Evolutionary conservation across 805 yeast genomes (phyloP).

Genomic region (Lachancea kluyveri): DNA sequence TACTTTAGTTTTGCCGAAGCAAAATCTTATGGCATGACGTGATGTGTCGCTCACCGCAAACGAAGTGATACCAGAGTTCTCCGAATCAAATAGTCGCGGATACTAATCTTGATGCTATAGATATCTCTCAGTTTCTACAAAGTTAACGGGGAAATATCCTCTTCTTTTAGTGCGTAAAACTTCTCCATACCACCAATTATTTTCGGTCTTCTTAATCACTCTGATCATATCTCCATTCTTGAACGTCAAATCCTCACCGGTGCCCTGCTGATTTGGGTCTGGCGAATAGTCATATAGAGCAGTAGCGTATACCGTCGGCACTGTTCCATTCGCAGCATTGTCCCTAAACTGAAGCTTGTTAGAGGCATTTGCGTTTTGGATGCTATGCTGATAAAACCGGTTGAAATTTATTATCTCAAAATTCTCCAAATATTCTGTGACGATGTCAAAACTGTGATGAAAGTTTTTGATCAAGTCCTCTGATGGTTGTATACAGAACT

Average conservation of each 20-base stretch:
- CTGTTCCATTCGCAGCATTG: slow-evolving; percentile 1
- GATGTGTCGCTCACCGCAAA: no score
- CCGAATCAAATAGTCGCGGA: no score
- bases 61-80: no score
- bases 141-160: slow-evolving; percentile 8
- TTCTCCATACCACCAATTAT: slow-evolving; percentile 11
- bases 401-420: slow-evolving; percentile 4
- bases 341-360: slow-evolving; percentile 1
- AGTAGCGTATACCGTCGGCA: slow-evolving; percentile 5
- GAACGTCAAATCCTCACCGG: slow-evolving; percentile 3
- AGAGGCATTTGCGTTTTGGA: no score
- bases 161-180: slow-evolving; percentile 5
- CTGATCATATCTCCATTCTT: slow-evolving; percentile 6
- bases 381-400: slow-evolving; percentile 2
- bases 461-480: no score
- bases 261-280: background rate
- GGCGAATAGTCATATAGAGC: slow-evolving; percentile 1
- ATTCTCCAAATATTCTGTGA: background rate
- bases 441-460: slow-evolving; percentile 4
- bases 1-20: no score
- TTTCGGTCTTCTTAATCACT: slow-evolving; percentile 6
- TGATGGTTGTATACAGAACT: no score
- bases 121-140: slow-evolving; percentile 1
- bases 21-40: no score
- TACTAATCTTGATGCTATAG: background rate